Base-by-base conservation (phyloP, 2,329 filamentous ascomycete genomes). In the Alternaria sp. region DNA sequence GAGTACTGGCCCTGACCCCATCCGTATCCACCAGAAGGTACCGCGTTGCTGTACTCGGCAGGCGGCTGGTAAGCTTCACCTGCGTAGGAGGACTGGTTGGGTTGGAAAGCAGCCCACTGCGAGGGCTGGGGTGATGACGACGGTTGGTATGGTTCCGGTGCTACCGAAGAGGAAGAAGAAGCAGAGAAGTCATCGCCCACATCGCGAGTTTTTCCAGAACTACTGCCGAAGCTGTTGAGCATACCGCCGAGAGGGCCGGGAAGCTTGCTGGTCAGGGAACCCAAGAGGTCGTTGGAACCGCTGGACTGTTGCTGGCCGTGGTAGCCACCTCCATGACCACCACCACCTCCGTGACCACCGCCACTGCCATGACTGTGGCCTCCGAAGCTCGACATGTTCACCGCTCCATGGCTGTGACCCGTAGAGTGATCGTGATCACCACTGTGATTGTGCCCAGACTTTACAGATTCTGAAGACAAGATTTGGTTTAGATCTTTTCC, bases 401-500 rank as follows among this genome's bases (percentile, higher is more conserved):
- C 67, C 13, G 72, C 71, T 8, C 74, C 74, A 37, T 77, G 72
- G 3, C 70, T 68, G 13, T 59, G 58, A 24, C 74, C 73, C 11
- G 72, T 66, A 0, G 67, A 70, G 42, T 78, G 76, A 55, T 76
- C 74, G 37, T 77, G 60, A 5, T 64, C 62, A 17, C 72, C 74
- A 24, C 61, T 62, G 74, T 97, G 92, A 75, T 98, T 99, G 75
- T 88, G 89, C 42, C 94, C 93, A 8, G 84, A 83, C 71, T 87
- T 90, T 58, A 99, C 95, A 6, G 91, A 92, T 53, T 96, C 88
- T 0, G 93, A 92, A 46, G 87, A 89, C 9, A 99, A 84, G n/a
- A 95, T 72, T 52, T 86, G 81, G 72, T 96, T 89, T 17, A 98
- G 82, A 51, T 87, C 84, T 51, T 86, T 81, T 4, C 85, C 85